Evolutionary conservation across 257 asterid species (phyloP).

Genomic region (Plantago ovata): DNA sequence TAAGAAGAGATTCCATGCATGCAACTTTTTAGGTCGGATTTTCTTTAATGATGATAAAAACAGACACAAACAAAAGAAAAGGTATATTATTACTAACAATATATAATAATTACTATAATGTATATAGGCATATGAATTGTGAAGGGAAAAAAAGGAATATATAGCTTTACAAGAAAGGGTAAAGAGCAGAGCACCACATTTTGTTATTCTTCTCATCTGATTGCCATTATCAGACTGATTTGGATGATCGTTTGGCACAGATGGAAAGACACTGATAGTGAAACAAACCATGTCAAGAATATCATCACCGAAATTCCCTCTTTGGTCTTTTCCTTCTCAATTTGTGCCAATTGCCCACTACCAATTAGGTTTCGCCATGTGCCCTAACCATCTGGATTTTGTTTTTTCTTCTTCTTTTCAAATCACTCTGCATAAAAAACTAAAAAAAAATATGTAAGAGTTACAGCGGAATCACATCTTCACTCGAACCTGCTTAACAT

Average conservation of each 20-base stretch:
- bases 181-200: slow-evolving; percentile 7
- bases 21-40: background rate
- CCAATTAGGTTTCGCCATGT: no score
- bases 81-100: background rate
- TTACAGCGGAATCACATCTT: no score
- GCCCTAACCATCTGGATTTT: no score
- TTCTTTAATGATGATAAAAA: background rate
- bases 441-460: no score
- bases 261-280: slow-evolving; percentile 14
- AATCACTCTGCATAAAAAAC: no score
- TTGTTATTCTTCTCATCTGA: slow-evolving; percentile 8
- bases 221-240: slow-evolving; percentile 10
- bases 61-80: background rate
- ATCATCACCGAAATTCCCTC: background rate
- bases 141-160: no score
- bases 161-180: slow-evolving; percentile 9
- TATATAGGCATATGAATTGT: no score
- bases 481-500: no score
- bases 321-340: background rate
- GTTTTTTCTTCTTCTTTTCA: no score
- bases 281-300: background rate
- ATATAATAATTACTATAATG: no score
- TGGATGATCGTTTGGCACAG: slow-evolving; percentile 6
- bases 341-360: background rate
- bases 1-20: slow-evolving; percentile 4